Percentiles rank a stretch among this genome's conserved stretches.
These are phyloP conservation scores for Bombardia bombarda DNA, from an alignment of 495 filamentous ascomycete genomes.

Conservation along the genomic window DNA sequence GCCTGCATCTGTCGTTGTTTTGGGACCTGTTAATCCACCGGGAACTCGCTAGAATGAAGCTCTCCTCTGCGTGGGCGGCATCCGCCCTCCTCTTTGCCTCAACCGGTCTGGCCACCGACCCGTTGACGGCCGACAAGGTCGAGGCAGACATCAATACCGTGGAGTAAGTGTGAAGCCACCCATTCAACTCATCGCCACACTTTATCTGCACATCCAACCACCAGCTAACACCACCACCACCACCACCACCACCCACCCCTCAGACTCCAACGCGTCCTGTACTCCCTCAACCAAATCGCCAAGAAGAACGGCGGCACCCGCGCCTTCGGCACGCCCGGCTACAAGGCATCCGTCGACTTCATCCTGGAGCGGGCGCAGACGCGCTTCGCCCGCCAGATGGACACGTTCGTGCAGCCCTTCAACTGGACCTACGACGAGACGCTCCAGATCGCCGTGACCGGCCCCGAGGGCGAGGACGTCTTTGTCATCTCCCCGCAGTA, in stretches of 20 bases:
- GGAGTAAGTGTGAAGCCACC: conserved; percentile 19
- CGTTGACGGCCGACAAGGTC: conserved; percentile 18
- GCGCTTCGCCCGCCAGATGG: conserved; percentile 19
- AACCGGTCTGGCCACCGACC: conserved; percentile 9
- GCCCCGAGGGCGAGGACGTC: conserved; percentile 18
- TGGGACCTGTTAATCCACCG: too few species aligned
- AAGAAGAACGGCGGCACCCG: conserved; percentile 34
- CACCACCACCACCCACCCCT: too few species aligned
- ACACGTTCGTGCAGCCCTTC: conserved; percentile 50
- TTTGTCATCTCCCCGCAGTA: conserved; percentile 24
- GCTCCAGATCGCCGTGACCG: conserved; percentile 16
- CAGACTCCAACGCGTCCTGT: conserved; percentile 26
- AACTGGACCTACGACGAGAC: conserved; percentile 25
- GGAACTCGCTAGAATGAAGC: conserved; percentile 22
- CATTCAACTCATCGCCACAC: neutral
- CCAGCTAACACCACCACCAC: neutral
- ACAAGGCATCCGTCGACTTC: conserved; percentile 56
- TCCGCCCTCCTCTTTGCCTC: conserved; percentile 11
- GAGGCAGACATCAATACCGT: conserved; percentile 20
- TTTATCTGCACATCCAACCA: conserved; percentile 4
- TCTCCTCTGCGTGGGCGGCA: neutral
- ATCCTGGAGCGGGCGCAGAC: conserved; percentile 38
- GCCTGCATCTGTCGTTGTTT: too few species aligned
- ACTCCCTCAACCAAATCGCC: conserved; percentile 36
- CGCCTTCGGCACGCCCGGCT: conserved; percentile 52